These are phyloP conservation scores for Apiotrichum mycotoxinovorans DNA, from an alignment of 1,284 basidiomycete species.

Conservation along the genomic window DNA sequence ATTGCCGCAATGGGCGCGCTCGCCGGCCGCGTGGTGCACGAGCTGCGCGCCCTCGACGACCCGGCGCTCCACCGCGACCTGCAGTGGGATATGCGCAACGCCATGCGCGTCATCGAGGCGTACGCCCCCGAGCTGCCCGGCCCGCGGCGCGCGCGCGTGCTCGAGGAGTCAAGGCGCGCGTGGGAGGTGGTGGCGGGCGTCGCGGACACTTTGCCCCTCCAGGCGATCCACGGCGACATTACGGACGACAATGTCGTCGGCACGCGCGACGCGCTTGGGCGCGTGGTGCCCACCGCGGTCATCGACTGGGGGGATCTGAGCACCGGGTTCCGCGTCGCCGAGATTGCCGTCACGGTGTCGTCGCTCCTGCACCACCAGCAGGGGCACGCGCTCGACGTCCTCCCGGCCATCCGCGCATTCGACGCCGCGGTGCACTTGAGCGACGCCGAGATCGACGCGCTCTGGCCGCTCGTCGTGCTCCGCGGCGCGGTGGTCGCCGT, in stretches of 20 bases:
- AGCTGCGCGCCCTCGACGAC: neutral
- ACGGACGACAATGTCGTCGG: conserved; percentile 20
- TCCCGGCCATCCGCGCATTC: conserved; percentile 11
- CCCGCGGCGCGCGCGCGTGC: neutral
- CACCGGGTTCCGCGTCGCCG: conserved; percentile 14
- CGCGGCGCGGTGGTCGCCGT: conserved; percentile 11
- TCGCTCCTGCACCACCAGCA: conserved; percentile 11
- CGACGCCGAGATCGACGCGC: conserved; percentile 10
- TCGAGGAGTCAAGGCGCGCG: neutral
- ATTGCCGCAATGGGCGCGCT: conserved; percentile 5
- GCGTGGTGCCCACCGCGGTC: conserved; percentile 1
- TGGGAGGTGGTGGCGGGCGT: neutral
- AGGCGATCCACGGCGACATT: conserved; percentile 17
- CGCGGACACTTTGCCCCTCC: neutral
- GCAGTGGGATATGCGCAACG: conserved; percentile 19
- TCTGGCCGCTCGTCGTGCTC: conserved; percentile 16
- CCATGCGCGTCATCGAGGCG: conserved; percentile 10
- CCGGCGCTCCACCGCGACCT: conserved; percentile 11
- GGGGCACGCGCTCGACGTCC: neutral
- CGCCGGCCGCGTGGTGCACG: neutral
- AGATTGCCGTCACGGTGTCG: conserved; percentile 11
- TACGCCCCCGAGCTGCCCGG: neutral
- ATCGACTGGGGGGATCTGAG: conserved; percentile 19
- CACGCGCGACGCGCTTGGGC: conserved; percentile 7
- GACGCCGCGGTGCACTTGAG: neutral